Percentiles rank a stretch among this genome's conserved stretches.
Conservation (phyloP, 306 rosid genomes). For the Sicyos baderoa region DNA sequence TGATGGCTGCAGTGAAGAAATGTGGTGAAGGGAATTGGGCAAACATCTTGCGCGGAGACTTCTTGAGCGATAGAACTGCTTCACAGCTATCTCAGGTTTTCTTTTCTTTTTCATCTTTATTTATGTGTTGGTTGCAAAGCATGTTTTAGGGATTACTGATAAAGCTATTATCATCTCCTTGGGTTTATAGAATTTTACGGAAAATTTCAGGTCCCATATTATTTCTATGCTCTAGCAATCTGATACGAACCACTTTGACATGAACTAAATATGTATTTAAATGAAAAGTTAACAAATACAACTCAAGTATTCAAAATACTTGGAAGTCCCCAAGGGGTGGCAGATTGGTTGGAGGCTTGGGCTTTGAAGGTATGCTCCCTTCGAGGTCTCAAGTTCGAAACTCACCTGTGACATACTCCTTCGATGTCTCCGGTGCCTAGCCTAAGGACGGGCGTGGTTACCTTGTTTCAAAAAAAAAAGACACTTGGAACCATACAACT, state of each 20-base stretch:
- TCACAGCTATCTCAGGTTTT: constrained; percentile 75
- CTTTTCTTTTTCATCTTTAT: background rate
- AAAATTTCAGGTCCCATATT: background rate
- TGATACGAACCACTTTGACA: background rate
- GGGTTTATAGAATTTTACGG: constrained; percentile 11
- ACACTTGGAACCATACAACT: too few species aligned
- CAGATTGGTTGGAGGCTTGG: too few species aligned
- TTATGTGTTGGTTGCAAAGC: background rate
- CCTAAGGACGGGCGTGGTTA: too few species aligned
- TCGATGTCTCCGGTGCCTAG: too few species aligned
- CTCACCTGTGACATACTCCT: too few species aligned
- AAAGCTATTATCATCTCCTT: background rate
- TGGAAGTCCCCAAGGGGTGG: too few species aligned
- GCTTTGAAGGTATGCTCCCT: too few species aligned
- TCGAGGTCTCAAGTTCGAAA: too few species aligned
- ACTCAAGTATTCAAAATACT: too few species aligned
- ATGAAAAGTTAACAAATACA: too few species aligned
- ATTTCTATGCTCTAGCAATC: background rate
- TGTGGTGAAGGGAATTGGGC: constrained; percentile 94
- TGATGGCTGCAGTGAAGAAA: constrained; percentile 66
- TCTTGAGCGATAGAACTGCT: constrained; percentile 60
- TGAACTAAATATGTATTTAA: too few species aligned
- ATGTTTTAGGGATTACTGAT: background rate
- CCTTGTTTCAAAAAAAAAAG: too few species aligned
- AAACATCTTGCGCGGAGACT: constrained; percentile 56